Percentiles rank a stretch among this genome's conserved stretches.
These are phyloP conservation scores for Fusarium sp. DNA, from an alignment of 2,329 filamentous ascomycete species.

Conservation along the genomic window DNA sequence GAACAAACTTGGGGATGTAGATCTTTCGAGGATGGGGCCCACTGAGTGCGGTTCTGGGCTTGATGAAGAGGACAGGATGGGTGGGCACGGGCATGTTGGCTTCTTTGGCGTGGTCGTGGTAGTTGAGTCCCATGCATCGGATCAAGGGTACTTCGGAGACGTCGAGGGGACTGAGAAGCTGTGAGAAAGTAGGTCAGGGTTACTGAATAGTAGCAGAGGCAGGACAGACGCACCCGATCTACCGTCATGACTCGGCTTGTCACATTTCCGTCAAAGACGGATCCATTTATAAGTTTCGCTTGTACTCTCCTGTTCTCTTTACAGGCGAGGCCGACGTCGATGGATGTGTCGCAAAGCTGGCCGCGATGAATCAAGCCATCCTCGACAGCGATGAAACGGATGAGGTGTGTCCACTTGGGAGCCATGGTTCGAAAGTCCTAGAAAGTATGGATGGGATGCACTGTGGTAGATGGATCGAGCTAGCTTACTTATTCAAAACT, in stretches of 20 bases:
- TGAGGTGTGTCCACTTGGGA: not conserved
- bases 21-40: not conserved
- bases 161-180: not conserved
- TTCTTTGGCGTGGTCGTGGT: not conserved
- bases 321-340: not conserved
- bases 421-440: not conserved
- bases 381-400: not conserved
- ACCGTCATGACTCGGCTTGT: not conserved
- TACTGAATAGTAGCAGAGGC: not conserved
- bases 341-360: not conserved
- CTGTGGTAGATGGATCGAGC: too few species aligned
- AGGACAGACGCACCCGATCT: not conserved
- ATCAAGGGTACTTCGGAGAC: not conserved
- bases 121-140: not conserved
- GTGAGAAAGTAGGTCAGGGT: not conserved
- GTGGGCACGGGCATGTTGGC: not conserved
- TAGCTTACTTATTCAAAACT: too few species aligned
- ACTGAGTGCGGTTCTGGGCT: not conserved
- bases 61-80: not conserved
- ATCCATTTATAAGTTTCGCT: not conserved
- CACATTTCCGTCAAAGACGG: not conserved
- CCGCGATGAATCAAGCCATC: not conserved
- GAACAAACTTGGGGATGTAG: not conserved
- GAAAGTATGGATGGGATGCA: too few species aligned
- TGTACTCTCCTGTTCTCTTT: not conserved